Evolutionary conservation across 345 rosid genomes (phyloP), one percentile per base, ranked within the genome.

Genomic region (Acer negundo): DNA sequence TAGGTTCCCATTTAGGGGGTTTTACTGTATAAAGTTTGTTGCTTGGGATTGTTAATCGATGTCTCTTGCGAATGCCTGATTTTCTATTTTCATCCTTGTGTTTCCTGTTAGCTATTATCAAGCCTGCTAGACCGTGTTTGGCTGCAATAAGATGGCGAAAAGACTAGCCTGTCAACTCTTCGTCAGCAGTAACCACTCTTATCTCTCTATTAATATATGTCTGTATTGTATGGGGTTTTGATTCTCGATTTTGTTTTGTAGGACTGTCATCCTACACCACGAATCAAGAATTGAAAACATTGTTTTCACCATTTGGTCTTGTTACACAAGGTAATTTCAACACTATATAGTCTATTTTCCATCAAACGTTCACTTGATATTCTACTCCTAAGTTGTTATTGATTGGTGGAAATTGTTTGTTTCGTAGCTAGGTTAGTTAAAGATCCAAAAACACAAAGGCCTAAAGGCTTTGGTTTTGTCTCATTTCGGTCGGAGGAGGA

Each of bases 391-490:
- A 19, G 38, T 65, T 22, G 61, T 5, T 13, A 15, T 28, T 68
- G 44, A n/a, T 56, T 47, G 35, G 17, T 16, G 17, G 47, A 3
- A 59, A 20, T 40, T 62, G 23, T 62, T 51, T 16, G 44, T 64
- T 64, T 64, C 78, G 55, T 58, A 93, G 98, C 89, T 58, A 85
- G 88, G 73, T 67, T 91, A 42, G 76, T 89, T 20, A 75, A 26
- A 20, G 91, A 90, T 69, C 85, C 87, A 11, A 71, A 51, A 72
- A 91, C 93, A 6, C 85, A 76, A 77, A 89, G 92, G 77, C 91
- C 91, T 15, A 89, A 88, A 85, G 94, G 97, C 20, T 93, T 86
- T 22, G 97, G 96, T 40, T 93, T 93, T 65, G 82, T 91, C 42
- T 84, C 88, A 0, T 93, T 82, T 49, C 87, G 87, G 47, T 88